Conservation (phyloP, 495 filamentous ascomycete species). For the Aspergillus homomorphus region DNA sequence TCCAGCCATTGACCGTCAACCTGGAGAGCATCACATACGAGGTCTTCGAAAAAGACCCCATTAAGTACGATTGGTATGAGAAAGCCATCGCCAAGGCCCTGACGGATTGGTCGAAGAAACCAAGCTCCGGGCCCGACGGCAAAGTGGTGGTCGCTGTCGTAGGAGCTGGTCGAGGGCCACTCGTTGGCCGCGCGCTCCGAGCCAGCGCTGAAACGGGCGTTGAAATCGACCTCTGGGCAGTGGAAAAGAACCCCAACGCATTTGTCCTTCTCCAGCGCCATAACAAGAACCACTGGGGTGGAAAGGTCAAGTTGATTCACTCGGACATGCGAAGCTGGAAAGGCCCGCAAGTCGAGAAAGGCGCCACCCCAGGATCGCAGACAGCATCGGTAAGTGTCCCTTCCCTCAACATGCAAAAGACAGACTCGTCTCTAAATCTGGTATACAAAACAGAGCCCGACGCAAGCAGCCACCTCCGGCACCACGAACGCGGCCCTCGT, state of each 20-base stretch:
- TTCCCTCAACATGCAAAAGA: constrained; percentile 28
- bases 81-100: constrained; percentile 77
- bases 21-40: constrained; percentile 97
- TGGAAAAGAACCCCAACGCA: constrained; percentile 98
- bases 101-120: constrained; percentile 73
- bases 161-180: constrained; percentile 85
- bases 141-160: constrained; percentile 87
- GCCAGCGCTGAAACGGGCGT: constrained; percentile 76
- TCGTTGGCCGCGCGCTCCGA: constrained; percentile 79
- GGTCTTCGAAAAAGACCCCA: constrained; percentile 95
- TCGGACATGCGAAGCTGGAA: constrained; percentile 98
- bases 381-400: constrained; percentile 27
- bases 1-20: constrained; percentile 94
- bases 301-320: constrained; percentile 77
- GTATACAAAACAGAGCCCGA: constrained; percentile 2
- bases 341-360: constrained; percentile 48
- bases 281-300: constrained; percentile 73
- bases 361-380: not conserved
- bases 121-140: constrained; percentile 63
- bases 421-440: no score
- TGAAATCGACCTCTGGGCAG: constrained; percentile 77
- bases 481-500: constrained; percentile 8
- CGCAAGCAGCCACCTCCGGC: constrained; percentile 2
- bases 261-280: constrained; percentile 86
- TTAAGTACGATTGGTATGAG: constrained; percentile 98